Conservation (phyloP, 371 early-diverging fungal species). For the Haplosporangium sp. region DNA sequence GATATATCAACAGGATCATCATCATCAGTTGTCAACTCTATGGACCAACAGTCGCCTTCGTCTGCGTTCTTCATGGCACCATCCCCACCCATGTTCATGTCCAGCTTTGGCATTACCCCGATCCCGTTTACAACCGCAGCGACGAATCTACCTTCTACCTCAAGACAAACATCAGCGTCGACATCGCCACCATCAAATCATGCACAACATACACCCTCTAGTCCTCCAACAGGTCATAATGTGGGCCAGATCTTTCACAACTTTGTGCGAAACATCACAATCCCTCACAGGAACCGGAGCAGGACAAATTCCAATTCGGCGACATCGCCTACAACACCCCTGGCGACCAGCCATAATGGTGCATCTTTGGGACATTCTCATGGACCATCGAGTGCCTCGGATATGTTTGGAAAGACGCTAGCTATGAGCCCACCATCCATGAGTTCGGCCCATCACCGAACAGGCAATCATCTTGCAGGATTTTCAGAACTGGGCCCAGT, state of each 20-base stretch:
- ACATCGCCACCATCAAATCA: constrained; percentile 4
- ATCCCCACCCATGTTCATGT: constrained; percentile 42
- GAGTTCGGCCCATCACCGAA: constrained; percentile 10
- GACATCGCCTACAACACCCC: constrained; percentile 10
- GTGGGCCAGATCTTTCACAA: constrained; percentile 50
- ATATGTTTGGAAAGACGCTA: constrained; percentile 46
- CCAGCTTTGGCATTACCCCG: constrained; percentile 31
- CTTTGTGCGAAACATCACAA: constrained; percentile 45
- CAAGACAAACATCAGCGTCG: constrained; percentile 11
- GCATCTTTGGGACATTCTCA: background rate
- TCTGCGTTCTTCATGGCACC: constrained; percentile 47
- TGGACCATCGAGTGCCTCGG: constrained; percentile 4
- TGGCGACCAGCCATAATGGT: constrained; percentile 1
- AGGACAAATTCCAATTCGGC: constrained; percentile 47
- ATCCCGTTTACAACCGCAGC: constrained; percentile 25
- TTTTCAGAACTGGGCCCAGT: constrained; percentile 39
- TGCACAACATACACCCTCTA: constrained; percentile 15
- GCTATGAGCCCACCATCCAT: constrained; percentile 29
- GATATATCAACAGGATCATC: constrained; percentile 24
- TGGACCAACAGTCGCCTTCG: constrained; percentile 41
- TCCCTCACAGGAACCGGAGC: constrained; percentile 50
- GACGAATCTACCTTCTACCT: background rate
- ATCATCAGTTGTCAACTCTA: constrained; percentile 3
- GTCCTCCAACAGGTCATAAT: constrained; percentile 21
- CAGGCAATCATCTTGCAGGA: constrained; percentile 16